Evolutionary conservation across 768 basidiomycete species (phyloP).

Genomic region (Termitomyces titanicus): DNA sequence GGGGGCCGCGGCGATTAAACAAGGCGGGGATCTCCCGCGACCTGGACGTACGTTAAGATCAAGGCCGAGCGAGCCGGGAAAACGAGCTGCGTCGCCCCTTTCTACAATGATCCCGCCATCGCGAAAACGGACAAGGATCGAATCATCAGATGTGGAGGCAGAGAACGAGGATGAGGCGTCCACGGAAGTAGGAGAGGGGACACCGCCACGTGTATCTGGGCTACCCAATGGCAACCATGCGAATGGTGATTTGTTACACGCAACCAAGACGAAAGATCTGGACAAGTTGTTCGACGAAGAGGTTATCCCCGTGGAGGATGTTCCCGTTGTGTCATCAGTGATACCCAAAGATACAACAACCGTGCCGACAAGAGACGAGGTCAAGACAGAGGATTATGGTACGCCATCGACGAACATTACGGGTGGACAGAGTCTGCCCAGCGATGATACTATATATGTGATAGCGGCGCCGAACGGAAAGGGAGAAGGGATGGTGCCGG

Average conservation of each 20-base stretch:
- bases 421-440: neutral
- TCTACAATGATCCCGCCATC: slow-evolving; percentile 6
- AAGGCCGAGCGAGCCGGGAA: slow-evolving; percentile 8
- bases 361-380: slow-evolving; percentile 22
- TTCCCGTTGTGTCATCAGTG: neutral
- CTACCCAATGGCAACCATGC: slow-evolving; percentile 11
- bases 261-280: neutral
- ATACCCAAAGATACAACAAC: slow-evolving; percentile 6
- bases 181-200: neutral
- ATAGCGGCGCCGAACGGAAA: slow-evolving; percentile 17
- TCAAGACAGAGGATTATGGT: slow-evolving; percentile 44
- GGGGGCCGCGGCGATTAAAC: slow-evolving; percentile 6
- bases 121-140: slow-evolving; percentile 44
- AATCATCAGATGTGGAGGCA: slow-evolving; percentile 30
- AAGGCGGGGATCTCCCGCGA: neutral
- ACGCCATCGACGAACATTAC: neutral
- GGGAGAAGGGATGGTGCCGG: neutral
- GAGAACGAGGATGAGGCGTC: slow-evolving; percentile 6
- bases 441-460: slow-evolving; percentile 28
- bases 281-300: slow-evolving; percentile 8
- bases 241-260: slow-evolving; percentile 6
- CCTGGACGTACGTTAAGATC: slow-evolving; percentile 9
- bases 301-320: neutral
- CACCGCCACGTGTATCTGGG: slow-evolving; percentile 4
- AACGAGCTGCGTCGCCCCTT: slow-evolving; percentile 9